These are phyloP conservation scores for Colletotrichum sp. DNA, from an alignment of 2,329 filamentous ascomycete species.

Conservation along the genomic window DNA sequence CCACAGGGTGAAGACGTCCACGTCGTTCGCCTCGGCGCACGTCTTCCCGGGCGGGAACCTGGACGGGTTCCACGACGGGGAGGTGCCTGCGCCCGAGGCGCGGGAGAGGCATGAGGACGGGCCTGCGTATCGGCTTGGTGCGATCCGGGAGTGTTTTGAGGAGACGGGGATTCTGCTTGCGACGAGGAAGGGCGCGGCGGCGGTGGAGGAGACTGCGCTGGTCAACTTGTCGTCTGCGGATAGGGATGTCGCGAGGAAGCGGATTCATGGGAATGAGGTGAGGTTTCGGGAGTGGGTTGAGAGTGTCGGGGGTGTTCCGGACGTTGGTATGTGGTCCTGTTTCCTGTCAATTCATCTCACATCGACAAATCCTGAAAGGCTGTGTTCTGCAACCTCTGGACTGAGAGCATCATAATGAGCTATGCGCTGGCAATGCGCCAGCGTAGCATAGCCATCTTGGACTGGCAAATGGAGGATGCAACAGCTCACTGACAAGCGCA, in stretches of 20 bases:
- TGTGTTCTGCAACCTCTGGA: neutral
- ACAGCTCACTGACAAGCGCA: neutral
- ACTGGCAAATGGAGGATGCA: no score
- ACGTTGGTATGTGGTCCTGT: slow-evolving; percentile 61
- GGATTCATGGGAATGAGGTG: slow-evolving; percentile 70
- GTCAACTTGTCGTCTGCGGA: slow-evolving; percentile 65
- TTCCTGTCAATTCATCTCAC: neutral
- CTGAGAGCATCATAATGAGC: no score
- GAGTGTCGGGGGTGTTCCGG: slow-evolving; percentile 62
- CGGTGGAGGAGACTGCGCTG: slow-evolving; percentile 53
- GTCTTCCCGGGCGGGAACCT: slow-evolving; percentile 95
- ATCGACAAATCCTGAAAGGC: neutral
- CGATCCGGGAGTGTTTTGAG: slow-evolving; percentile 91
- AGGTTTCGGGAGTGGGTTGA: slow-evolving; percentile 71
- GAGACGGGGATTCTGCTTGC: slow-evolving; percentile 90
- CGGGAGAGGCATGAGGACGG: slow-evolving; percentile 72
- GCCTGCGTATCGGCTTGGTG: slow-evolving; percentile 77
- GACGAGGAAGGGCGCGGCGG: slow-evolving; percentile 31
- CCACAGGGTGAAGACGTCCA: slow-evolving; percentile 82
- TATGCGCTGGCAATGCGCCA: no score
- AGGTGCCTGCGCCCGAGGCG: slow-evolving; percentile 49
- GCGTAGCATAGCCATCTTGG: no score
- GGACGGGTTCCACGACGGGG: slow-evolving; percentile 77
- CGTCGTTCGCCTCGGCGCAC: slow-evolving; percentile 87
- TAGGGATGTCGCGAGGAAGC: slow-evolving; percentile 68